These are phyloP conservation scores for Fusarium decemcellulare DNA, from an alignment of 2,329 filamentous ascomycete species.

Conservation along the genomic window DNA sequence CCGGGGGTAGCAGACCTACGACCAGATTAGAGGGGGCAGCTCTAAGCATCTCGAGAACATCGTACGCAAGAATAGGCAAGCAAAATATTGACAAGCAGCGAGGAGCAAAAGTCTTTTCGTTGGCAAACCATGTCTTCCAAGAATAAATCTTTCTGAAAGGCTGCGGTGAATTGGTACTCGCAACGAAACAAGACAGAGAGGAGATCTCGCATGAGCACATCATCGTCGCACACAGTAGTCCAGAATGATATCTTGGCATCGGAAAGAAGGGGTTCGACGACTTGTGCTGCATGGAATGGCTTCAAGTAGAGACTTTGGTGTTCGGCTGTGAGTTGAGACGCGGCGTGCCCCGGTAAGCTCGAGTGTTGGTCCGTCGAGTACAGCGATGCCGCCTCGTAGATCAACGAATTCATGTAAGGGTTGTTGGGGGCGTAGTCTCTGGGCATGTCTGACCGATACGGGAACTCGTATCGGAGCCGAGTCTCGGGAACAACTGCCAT, in stretches of 20 bases:
- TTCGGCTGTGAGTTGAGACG: not conserved
- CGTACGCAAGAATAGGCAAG: slow-evolving; percentile 56
- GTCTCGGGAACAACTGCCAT: slow-evolving; percentile 55
- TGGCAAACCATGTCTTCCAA: slow-evolving; percentile 54
- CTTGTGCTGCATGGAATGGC: slow-evolving; percentile 53
- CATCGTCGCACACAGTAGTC: slow-evolving; percentile 54
- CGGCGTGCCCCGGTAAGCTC: not conserved
- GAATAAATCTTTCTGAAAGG: slow-evolving; percentile 57
- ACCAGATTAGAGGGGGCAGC: not conserved
- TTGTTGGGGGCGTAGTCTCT: slow-evolving; percentile 30
- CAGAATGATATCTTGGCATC: slow-evolving; percentile 51
- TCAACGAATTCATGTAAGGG: slow-evolving; percentile 44
- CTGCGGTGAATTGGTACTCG: slow-evolving; percentile 54
- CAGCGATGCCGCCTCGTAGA: slow-evolving; percentile 44
- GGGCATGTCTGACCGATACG: slow-evolving; percentile 48
- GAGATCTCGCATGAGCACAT: slow-evolving; percentile 53
- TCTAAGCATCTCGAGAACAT: not conserved
- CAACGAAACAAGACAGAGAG: slow-evolving; percentile 48
- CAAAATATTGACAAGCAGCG: slow-evolving; percentile 56
- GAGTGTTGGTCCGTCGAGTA: not conserved
- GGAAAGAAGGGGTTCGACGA: slow-evolving; percentile 52
- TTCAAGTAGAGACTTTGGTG: slow-evolving; percentile 48
- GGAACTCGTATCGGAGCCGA: slow-evolving; percentile 57
- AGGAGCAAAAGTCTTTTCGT: slow-evolving; percentile 54
- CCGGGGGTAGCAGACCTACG: slow-evolving; percentile 48